phyloP scores from a whole-genome alignment of 192 early-diverging fungal genomes.

The Neocallimastix lanati region DNA sequence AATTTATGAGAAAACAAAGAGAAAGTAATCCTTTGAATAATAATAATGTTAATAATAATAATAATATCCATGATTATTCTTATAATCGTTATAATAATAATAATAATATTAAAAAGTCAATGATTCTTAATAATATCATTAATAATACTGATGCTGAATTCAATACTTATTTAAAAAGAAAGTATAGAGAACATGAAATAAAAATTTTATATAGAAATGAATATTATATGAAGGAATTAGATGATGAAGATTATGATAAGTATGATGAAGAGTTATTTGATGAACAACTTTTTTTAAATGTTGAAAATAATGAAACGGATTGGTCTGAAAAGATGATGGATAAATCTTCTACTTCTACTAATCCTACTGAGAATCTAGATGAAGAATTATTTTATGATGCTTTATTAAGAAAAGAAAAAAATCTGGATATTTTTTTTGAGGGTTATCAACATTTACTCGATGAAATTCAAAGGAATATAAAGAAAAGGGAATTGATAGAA shows the following conservation, averaged over 20 bases:
- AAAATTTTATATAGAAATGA: not conserved
- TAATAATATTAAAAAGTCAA: too few species aligned
- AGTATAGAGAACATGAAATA: not conserved
- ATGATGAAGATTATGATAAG: not conserved
- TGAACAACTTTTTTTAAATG: not conserved
- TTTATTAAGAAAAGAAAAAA: not conserved
- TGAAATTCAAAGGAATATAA: not conserved
- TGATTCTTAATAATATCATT: too few species aligned
- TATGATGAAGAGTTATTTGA: not conserved
- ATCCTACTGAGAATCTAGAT: too few species aligned
- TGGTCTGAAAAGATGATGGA: not conserved
- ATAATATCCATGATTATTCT: not conserved
- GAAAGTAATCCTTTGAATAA: too few species aligned
- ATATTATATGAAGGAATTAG: not conserved
- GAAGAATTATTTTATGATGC: not conserved
- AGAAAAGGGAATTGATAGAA: not conserved
- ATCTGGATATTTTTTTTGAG: not conserved
- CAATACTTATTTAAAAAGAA: not conserved
- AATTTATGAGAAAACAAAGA: not conserved
- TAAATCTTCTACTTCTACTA: too few species aligned
- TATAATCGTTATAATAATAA: too few species aligned
- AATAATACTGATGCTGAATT: too few species aligned
- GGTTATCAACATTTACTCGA: not conserved
- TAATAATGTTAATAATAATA: too few species aligned
- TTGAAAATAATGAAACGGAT: not conserved